Base-by-base conservation (phyloP, 495 filamentous ascomycete genomes). In the Extremus antarcticus region DNA sequence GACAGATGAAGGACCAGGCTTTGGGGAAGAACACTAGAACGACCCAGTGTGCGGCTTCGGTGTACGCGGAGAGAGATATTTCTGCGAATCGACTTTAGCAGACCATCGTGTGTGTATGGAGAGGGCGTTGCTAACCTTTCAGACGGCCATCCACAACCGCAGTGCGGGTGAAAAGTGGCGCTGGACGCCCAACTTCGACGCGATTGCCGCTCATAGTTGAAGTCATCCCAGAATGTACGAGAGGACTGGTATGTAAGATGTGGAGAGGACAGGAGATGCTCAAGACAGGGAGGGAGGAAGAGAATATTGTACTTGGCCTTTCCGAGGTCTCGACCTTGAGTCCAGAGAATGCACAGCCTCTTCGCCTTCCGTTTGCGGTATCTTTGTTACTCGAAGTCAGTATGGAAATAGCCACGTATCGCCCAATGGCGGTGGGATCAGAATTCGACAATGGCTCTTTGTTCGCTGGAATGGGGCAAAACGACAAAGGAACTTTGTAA, bases 1-100 rank as follows among this genome's bases (percentile, higher is more conserved):
- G 73, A 63, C 75, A 77, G 55, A 77, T 71, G 58, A 76, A 77
- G 47, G 75, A 75, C 74, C 74, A 77, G 45, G 74, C 74, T 71
- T 74, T 76, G 22, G 75, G 74, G 57, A 77, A 67, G 66, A 77
- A 77, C 50, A 64, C 70, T 24, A 77, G 74, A 55, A 76, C 55
- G 39, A 75, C 63, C 74, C 74, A 77, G 69, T 75, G 66, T 41
- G 68, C 69, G 45, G 68, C 68, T 23, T 62, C 55, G 3, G 65
- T 67, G 63, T 71, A 77, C 47, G 69, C 55, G 29, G 69, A 64
- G 56, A 76, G 69, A 46, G 64, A 65, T 54, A 75, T 16, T 35
- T 35, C 49, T 41, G 21, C 39, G 19, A n/a, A 22, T 13, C 21
- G 49, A 48, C 24, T 45, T 17, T 21, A 35, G 29, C 29, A 35